Evolutionary conservation across 345 rosid species (phyloP).

Genomic region (Clarkia xantiana): DNA sequence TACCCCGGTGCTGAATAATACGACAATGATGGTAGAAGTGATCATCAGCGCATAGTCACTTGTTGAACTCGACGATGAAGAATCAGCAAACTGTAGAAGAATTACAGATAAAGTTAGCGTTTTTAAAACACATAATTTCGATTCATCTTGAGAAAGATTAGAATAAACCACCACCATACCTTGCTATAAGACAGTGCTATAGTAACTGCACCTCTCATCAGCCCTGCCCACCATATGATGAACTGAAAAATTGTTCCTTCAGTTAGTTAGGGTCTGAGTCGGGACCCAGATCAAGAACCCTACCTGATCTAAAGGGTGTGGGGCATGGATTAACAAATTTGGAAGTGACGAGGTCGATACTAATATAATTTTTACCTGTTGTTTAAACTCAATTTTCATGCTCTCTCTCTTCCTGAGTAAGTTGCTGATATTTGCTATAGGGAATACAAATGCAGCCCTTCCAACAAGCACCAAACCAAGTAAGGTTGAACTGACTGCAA

Average conservation of each 20-base stretch:
- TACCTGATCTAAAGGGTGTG: too few relatives aligned
- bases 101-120: background rate
- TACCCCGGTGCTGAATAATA: constrained; percentile 57
- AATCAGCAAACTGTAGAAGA: constrained; percentile 31
- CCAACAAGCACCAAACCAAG: constrained; percentile 40
- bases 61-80: background rate
- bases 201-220: constrained; percentile 69
- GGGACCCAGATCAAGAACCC: too few relatives aligned
- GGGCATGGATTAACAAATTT: too few relatives aligned
- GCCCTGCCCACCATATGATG: constrained; percentile 74
- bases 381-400: constrained; percentile 26
- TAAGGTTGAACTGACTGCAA: constrained; percentile 39
- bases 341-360: too few relatives aligned
- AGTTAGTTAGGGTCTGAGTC: background rate
- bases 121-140: background rate
- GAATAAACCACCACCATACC: constrained; percentile 13
- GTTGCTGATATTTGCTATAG: constrained; percentile 35
- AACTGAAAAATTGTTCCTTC: constrained; percentile 24
- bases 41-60: constrained; percentile 30
- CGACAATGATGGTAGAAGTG: constrained; percentile 49
- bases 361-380: constrained; percentile 27
- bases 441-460: constrained; percentile 54
- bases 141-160: background rate
- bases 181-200: constrained; percentile 47
- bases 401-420: constrained; percentile 15